Evolutionary conservation across 352 stramenopile genomes (phyloP), one percentile per base, ranked within the genome.

Genomic region (Aphanomyces stellatus): DNA sequence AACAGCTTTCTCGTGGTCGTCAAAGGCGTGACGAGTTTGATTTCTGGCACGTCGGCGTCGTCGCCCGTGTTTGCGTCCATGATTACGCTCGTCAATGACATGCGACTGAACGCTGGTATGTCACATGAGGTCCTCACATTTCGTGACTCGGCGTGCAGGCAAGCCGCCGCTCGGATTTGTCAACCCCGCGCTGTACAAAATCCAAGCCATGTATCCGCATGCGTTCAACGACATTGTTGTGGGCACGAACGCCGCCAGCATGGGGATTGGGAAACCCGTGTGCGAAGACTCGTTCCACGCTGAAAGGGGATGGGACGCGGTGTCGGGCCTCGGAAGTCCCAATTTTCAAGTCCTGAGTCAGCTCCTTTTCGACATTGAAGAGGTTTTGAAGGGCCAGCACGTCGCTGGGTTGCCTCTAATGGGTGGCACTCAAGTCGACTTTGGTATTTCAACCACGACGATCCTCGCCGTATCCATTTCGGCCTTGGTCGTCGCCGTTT

Each of bases 141-240:
- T 46, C n/a, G 37, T 1, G n/a, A 46, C 37, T 46, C 11, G 13
- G 0, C n/a, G 37, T 46, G n/a, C n/a, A 42, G 89, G 88, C 25
- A 91, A 95, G 49, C 72, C 72, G 28, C 73, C 85, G 6, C 74
- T 97, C 3, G 91, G 91, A 0, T 97, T 97, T 48, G 73, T 96
- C 31, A 94, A 94, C 55, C 82, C 85, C 6, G 69, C 96, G 40
- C 51, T 97, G 3, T 96, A 96, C 71, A 81, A 90, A 43, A 71
- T 95, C 33, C 67, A 76, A 0, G 77, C 91, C 22, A 69, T 68
- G 17, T 61, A 87, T 31, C 69, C 75, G 4, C 60, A 65, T 2
- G 86, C 86, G 17, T 96, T 96, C 71, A 76, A 96, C 46, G 91
- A 97, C 62, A 74, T 97, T 42, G 78, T 93, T 15, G 64, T 89